phyloP scores from a whole-genome alignment of 2,329 filamentous ascomycete genomes.

The Xylaria polymorpha region DNA sequence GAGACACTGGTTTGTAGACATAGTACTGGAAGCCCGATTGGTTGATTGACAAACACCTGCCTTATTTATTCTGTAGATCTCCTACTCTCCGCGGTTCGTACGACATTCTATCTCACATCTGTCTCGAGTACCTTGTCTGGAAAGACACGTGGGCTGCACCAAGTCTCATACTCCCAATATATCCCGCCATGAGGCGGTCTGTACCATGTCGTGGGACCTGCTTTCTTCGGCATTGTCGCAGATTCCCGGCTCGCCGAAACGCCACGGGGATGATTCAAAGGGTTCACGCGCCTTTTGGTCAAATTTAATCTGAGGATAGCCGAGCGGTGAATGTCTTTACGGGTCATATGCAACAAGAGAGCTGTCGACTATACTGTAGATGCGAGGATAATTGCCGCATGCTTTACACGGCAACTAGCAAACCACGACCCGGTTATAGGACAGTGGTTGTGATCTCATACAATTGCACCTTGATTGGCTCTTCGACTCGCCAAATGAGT shows the following conservation, averaged over 20 bases:
- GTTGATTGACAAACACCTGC: not conserved
- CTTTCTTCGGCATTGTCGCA: conserved; percentile 12
- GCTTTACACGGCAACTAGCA: no score
- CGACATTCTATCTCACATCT: not conserved
- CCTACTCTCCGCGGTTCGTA: not conserved
- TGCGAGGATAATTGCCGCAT: not conserved
- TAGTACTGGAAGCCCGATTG: not conserved
- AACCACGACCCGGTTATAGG: not conserved
- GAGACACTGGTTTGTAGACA: not conserved
- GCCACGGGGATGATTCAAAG: not conserved
- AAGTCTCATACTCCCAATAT: conserved; percentile 17
- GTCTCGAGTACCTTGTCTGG: not conserved
- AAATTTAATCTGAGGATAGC: not conserved
- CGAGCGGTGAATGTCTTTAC: not conserved
- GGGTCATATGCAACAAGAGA: not conserved
- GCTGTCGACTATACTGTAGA: not conserved
- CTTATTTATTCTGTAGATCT: not conserved
- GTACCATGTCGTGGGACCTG: conserved; percentile 13
- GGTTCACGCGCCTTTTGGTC: not conserved
- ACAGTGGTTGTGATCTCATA: not conserved
- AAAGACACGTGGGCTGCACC: not conserved
- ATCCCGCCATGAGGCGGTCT: conserved; percentile 6
- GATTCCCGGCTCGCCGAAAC: not conserved
- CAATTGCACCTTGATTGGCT: not conserved
- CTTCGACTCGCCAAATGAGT: not conserved